Base-by-base conservation (phyloP, 768 basidiomycete species). In the Antrodiella citrinella region DNA sequence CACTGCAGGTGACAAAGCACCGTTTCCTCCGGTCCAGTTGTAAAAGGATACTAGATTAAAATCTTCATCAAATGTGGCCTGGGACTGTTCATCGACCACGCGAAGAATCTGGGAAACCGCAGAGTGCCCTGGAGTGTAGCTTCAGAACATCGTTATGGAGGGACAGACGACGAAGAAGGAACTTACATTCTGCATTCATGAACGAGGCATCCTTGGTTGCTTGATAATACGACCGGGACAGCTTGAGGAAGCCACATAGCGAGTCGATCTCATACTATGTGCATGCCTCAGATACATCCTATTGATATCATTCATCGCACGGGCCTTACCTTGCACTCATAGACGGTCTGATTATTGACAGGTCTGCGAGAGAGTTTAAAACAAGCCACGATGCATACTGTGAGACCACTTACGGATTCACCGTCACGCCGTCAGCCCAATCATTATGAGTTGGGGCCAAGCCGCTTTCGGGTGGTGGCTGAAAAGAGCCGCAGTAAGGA, bases 401-500 rank as follows among this genome's bases (percentile, higher is more conserved):
- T 10, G 15, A 44, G 22, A 23, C 15, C 4, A 64, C 82, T 65
- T 60, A 86, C 84, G 87, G 87, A 59, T 83, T 84, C 12, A 89
- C 84, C 0, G 70, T 76, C 10, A 90, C 86, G 21, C 72, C 76
- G 49, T 77, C 76, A 0, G 86, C 86, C 72, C 74, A 90, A 51
- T 76, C 74, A 55, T 90, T 90, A 57, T 78, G 70, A 10, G 79
- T 73, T 0, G 81, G 81, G 1, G 70, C 57, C 23, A 89, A 67
- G 3, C 83, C 80, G 53, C 84, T 86, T 58, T 88, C 85, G 0
- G 81, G 78, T 9, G 87, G 87, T 41, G 87, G 85, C 53, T 90
- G 87, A 67, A 90, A 90, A 13, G 86, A 73, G 38, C 87, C 84
- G 58, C 87, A 89, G 63, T 90, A 89, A 0, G 86, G 86, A 58